phyloP scores from a whole-genome alignment of 768 basidiomycete genomes.

The Daedalea quercina region DNA sequence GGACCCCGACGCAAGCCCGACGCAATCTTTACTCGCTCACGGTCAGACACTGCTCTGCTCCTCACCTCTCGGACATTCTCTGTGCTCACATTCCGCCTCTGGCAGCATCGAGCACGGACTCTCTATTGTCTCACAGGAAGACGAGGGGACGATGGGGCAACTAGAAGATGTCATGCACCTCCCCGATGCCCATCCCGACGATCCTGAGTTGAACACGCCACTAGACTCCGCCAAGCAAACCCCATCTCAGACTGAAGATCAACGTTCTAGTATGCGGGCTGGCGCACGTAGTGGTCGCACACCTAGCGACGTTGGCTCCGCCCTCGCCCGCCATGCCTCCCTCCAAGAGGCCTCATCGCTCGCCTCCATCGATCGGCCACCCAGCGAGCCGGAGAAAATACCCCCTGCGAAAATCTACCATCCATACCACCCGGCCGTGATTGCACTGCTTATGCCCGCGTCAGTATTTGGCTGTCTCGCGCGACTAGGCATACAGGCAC shows the following conservation, averaged over 20 bases:
- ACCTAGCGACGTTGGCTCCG: slow-evolving; percentile 24
- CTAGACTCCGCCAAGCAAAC: no score
- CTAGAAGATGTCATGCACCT: no score
- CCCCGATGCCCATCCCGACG: no score
- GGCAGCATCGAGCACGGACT: no score
- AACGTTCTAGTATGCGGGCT: neutral
- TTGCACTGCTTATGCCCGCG: slow-evolving; percentile 70
- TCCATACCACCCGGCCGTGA: slow-evolving; percentile 56
- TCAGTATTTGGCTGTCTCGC: slow-evolving; percentile 85
- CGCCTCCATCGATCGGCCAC: slow-evolving; percentile 36
- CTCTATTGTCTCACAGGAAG: no score
- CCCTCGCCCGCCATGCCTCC: slow-evolving; percentile 28
- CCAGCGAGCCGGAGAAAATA: slow-evolving; percentile 25
- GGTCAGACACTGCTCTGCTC: no score
- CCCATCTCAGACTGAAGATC: neutral
- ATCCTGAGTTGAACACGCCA: no score
- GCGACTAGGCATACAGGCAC: slow-evolving; percentile 69
- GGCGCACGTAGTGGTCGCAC: neutral
- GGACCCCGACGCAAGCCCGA: no score
- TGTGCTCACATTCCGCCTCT: no score
- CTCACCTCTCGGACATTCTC: no score
- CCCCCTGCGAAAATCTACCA: slow-evolving; percentile 32
- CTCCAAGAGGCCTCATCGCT: slow-evolving; percentile 31
- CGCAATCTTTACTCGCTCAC: no score
- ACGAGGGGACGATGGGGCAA: no score